These are phyloP conservation scores for Syzygium grande DNA, from an alignment of 345 rosid species.

Conservation along the genomic window DNA sequence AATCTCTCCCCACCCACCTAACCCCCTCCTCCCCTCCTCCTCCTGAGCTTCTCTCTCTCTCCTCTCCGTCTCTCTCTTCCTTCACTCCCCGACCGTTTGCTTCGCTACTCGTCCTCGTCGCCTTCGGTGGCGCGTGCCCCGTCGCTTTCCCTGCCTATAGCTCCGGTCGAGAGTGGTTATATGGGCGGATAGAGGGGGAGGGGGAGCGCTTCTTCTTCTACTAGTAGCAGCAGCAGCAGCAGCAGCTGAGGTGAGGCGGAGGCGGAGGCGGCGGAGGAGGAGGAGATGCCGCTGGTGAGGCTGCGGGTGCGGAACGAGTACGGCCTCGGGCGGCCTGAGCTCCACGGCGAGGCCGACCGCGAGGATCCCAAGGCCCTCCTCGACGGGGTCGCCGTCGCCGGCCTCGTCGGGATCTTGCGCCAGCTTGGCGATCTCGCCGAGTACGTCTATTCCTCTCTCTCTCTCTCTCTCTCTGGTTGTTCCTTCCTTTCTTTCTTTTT, in stretches of 20 bases:
- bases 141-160: background rate
- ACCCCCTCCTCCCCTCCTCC: background rate
- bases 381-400: conserved; percentile 73
- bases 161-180: background rate
- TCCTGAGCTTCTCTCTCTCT: background rate
- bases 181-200: background rate
- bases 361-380: conserved; percentile 83
- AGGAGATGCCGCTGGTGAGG: conserved; percentile 71
- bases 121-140: background rate
- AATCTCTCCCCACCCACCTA: conserved; percentile 12
- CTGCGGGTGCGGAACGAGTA: conserved; percentile 63
- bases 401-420: conserved; percentile 92
- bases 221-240: background rate
- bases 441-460: conserved; percentile 26
- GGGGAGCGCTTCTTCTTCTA: background rate
- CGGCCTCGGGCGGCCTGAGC: conserved; percentile 45
- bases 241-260: background rate
- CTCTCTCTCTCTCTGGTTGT: background rate
- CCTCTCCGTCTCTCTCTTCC: background rate
- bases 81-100: background rate
- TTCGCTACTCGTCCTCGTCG: background rate
- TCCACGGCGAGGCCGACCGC: conserved; percentile 36
- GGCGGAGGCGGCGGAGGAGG: background rate
- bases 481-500: background rate
- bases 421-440: conserved; percentile 98